Evolutionary conservation across 495 filamentous ascomycete genomes (phyloP).

Genomic region (Copromyces sp.): DNA sequence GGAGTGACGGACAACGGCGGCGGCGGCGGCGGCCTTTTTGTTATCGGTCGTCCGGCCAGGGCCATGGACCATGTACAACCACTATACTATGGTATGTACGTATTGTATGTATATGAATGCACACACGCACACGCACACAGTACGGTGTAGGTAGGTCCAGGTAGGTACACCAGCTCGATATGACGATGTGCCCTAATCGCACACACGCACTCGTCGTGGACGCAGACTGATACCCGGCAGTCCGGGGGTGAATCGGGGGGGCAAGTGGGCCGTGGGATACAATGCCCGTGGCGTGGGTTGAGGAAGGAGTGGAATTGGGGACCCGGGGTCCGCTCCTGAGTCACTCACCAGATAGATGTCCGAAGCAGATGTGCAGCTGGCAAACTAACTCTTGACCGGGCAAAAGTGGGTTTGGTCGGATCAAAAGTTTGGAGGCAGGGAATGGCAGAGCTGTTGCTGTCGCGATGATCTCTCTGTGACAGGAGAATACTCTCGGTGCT

Average conservation of each 20-base stretch:
- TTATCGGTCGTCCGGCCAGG: not conserved
- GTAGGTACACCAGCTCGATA: not conserved
- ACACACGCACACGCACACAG: not conserved
- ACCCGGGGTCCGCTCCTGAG: constrained; percentile 16
- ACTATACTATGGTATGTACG: not conserved
- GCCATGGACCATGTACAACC: not conserved
- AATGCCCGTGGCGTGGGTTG: constrained; percentile 5
- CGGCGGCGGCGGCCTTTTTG: not conserved
- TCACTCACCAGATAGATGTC: constrained; percentile 28
- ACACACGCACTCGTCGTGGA: not conserved
- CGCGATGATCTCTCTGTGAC: constrained; percentile 45
- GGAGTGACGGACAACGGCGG: not conserved
- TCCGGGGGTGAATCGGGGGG: not conserved
- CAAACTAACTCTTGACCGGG: constrained; percentile 28
- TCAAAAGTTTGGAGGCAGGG: constrained; percentile 25
- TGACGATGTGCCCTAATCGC: not conserved
- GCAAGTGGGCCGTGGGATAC: constrained; percentile 1
- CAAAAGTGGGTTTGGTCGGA: constrained; percentile 24
- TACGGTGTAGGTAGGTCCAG: not conserved
- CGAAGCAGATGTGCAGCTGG: constrained; percentile 22
- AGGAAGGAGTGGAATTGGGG: not conserved
- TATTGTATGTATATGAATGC: not conserved
- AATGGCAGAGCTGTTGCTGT: constrained; percentile 40
- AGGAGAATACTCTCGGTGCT: constrained; percentile 39
- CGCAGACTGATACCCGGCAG: not conserved